These are phyloP conservation scores for Hypoxylon sp. DNA, from an alignment of 2,329 filamentous ascomycete species.

Conservation along the genomic window DNA sequence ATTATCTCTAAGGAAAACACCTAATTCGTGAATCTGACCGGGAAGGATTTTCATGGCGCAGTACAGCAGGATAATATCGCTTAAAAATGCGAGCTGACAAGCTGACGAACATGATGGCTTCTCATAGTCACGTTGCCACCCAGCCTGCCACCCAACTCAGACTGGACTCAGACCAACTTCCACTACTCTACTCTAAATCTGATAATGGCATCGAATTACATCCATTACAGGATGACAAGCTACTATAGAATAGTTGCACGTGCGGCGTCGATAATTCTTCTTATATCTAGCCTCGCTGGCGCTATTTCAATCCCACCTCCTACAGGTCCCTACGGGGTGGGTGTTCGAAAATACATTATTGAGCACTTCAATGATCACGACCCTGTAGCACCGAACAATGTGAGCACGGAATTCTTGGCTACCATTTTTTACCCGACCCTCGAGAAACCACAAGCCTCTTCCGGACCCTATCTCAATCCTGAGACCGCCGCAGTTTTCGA, in stretches of 20 bases:
- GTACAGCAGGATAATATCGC: not conserved
- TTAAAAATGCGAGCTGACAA: not conserved
- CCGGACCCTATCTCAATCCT: conserved; percentile 45
- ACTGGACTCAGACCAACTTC: not conserved
- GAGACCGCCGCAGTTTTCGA: conserved; percentile 44
- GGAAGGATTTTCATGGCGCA: not conserved
- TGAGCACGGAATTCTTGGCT: conserved; percentile 49
- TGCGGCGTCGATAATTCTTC: not conserved
- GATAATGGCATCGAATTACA: not conserved
- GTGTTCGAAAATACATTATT: conserved; percentile 43
- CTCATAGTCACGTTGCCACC: not conserved
- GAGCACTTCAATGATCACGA: conserved; percentile 43
- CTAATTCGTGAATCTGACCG: not conserved
- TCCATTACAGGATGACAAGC: not conserved
- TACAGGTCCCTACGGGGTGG: conserved; percentile 45
- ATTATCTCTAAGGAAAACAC: not conserved
- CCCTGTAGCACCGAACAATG: conserved; percentile 47
- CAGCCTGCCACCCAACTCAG: not conserved
- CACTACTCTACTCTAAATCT: not conserved
- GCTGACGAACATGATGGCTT: not conserved
- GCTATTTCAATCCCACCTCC: conserved; percentile 12
- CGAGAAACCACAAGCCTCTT: conserved; percentile 32
- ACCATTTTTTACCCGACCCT: conserved; percentile 48
- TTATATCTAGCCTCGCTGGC: not conserved
- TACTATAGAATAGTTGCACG: not conserved